Evolutionary conservation across 257 asterid genomes (phyloP).

Genomic region (Scutellaria galericulata): DNA sequence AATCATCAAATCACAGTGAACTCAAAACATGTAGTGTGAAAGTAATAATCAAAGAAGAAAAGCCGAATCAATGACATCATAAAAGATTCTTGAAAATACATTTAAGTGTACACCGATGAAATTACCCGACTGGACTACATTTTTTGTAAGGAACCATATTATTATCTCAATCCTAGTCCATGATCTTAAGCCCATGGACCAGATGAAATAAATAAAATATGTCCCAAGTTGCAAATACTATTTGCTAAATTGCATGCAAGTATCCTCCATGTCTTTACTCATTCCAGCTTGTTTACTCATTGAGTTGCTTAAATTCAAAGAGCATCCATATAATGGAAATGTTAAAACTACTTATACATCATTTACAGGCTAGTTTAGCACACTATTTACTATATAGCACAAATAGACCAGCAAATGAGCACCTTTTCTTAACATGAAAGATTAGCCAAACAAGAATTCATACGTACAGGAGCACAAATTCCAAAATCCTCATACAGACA

Average conservation of each 20-base stretch:
- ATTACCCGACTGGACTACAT: constrained; percentile 14
- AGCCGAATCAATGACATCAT: constrained; percentile 10
- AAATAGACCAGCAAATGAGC: too few relatives aligned
- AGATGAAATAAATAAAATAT: too few relatives aligned
- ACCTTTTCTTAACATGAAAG: too few relatives aligned
- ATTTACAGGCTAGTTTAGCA: too few relatives aligned
- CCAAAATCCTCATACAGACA: too few relatives aligned
- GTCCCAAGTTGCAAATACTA: not conserved
- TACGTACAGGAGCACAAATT: too few relatives aligned
- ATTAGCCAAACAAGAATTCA: too few relatives aligned
- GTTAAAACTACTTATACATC: too few relatives aligned
- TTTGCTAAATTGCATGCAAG: not conserved
- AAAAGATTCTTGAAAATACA: not conserved
- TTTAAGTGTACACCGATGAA: not conserved
- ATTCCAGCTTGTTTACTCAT: not conserved
- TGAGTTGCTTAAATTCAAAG: not conserved
- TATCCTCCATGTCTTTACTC: not conserved
- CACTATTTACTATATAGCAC: too few relatives aligned
- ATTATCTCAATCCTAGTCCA: constrained; percentile 15
- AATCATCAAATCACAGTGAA: constrained; percentile 15
- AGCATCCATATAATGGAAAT: too few relatives aligned
- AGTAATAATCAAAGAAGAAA: not conserved
- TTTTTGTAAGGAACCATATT: not conserved
- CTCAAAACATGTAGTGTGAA: not conserved
- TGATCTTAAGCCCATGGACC: not conserved